A percentile compares a stretch with the other conserved stretches of the same genome.
These are phyloP conservation scores for Aspergillus awamori DNA, from an alignment of 2,329 filamentous ascomycete species.

Conservation along the genomic window DNA sequence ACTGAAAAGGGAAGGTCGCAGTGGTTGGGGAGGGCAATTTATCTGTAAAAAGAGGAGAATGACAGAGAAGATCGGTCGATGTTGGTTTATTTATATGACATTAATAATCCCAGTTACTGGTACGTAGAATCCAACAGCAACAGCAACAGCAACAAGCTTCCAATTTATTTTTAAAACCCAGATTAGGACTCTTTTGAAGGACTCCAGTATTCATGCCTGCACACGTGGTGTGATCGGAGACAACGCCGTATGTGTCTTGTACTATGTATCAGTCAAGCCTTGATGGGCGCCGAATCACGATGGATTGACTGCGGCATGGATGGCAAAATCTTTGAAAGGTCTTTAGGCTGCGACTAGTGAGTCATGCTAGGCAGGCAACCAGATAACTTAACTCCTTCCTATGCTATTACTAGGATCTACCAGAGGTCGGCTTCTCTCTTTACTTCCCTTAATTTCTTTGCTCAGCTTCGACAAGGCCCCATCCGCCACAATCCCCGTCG, in stretches of 20 bases:
- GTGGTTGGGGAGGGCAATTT: neutral
- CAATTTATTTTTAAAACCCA: neutral
- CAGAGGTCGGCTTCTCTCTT: neutral
- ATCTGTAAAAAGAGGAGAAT: too few species aligned
- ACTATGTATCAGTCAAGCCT: neutral
- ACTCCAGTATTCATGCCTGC: constrained; percentile 8
- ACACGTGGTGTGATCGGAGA: constrained; percentile 19
- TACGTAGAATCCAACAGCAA: too few species aligned
- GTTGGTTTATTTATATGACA: neutral
- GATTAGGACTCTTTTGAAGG: neutral
- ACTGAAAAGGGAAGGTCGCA: constrained; percentile 15
- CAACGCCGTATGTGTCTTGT: constrained; percentile 12
- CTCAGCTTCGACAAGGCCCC: too few species aligned
- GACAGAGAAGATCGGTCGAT: too few species aligned
- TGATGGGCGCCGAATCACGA: constrained; percentile 11
- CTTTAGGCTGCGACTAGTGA: constrained; percentile 20
- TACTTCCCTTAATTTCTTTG: too few species aligned
- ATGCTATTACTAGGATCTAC: neutral
- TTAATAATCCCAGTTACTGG: neutral
- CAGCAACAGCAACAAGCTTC: too few species aligned
- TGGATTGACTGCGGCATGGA: neutral
- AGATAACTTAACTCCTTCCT: neutral
- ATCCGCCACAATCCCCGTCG: constrained; percentile 4
- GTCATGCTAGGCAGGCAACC: constrained; percentile 20
- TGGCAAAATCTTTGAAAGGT: neutral